phyloP scores from a whole-genome alignment of 768 basidiomycete species.

The Macrocybe gigantea region DNA sequence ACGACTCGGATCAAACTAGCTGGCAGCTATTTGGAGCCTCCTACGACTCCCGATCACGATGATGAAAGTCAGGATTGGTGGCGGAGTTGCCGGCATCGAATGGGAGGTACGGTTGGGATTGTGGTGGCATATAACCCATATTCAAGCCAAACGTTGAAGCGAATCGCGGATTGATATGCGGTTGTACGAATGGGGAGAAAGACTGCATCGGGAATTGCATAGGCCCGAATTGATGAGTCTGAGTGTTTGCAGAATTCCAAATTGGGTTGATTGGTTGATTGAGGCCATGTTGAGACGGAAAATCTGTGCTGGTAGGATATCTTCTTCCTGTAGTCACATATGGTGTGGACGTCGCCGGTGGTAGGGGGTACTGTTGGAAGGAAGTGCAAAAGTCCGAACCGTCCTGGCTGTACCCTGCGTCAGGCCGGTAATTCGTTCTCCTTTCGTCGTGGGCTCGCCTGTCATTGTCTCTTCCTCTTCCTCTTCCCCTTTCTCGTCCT shows the following conservation, averaged over 20 bases:
- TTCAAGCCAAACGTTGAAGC: slow-evolving; percentile 58
- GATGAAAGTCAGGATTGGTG: no score
- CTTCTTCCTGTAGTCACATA: no score
- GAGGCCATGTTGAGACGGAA: slow-evolving; percentile 9
- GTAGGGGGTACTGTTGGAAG: neutral
- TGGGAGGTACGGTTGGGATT: neutral
- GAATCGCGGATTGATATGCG: slow-evolving; percentile 82
- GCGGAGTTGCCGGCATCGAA: neutral
- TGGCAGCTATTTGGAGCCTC: no score
- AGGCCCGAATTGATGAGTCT: slow-evolving; percentile 11
- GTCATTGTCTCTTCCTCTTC: slow-evolving; percentile 27
- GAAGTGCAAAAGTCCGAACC: neutral
- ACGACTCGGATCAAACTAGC: no score
- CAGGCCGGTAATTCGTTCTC: slow-evolving; percentile 22
- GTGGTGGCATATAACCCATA: slow-evolving; percentile 21
- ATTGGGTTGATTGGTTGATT: slow-evolving; percentile 21
- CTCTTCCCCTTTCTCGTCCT: slow-evolving; percentile 35
- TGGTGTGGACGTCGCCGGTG: no score
- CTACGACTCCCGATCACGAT: no score
- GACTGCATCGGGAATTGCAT: neutral
- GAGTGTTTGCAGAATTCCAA: neutral
- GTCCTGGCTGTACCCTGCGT: slow-evolving; percentile 9
- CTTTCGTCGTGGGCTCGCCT: slow-evolving; percentile 22
- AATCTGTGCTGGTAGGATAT: neutral
- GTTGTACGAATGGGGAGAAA: slow-evolving; percentile 44